Evolutionary conservation across 2,329 filamentous ascomycete genomes (phyloP).

Genomic region (Arachnopeziza araneosa): DNA sequence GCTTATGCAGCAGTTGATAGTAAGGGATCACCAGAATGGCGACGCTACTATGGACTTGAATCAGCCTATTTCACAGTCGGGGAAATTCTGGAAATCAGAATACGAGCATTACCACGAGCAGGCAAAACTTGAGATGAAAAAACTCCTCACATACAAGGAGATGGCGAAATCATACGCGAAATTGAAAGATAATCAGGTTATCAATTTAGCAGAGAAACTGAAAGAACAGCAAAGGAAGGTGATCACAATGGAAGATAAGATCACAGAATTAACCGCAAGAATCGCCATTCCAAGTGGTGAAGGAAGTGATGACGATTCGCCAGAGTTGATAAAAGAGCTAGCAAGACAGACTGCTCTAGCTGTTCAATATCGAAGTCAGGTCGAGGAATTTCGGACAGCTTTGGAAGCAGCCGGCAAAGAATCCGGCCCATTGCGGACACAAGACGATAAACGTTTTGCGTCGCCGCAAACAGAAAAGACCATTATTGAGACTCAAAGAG

Average conservation of each 20-base stretch:
- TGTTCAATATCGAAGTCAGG: conserved; percentile 51
- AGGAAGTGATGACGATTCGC: conserved; percentile 39
- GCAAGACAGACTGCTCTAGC: conserved; percentile 52
- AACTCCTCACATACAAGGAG: conserved; percentile 73
- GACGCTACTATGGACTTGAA: conserved; percentile 67
- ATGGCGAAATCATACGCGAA: conserved; percentile 73
- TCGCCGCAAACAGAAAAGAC: conserved; percentile 47
- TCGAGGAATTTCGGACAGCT: conserved; percentile 53
- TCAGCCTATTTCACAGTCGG: conserved; percentile 68
- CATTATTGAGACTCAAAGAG: conserved; percentile 46
- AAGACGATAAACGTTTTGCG: conserved; percentile 37
- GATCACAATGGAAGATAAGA: conserved; percentile 55
- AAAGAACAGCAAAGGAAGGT: conserved; percentile 64
- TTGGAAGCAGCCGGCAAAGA: conserved; percentile 34
- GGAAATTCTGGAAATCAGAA: conserved; percentile 74
- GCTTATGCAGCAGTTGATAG: conserved; percentile 8
- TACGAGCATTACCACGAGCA: conserved; percentile 69
- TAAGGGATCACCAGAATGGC: conserved; percentile 35
- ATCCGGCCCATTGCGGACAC: conserved; percentile 30
- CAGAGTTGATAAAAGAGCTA: conserved; percentile 47
- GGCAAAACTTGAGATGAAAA: conserved; percentile 68
- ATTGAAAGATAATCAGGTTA: conserved; percentile 68
- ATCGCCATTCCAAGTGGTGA: conserved; percentile 38
- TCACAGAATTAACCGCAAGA: conserved; percentile 54
- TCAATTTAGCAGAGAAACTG: conserved; percentile 59